Evolutionary conservation across 108 stramenopile genomes (phyloP).

Genomic region (Conticribra guillardii): DNA sequence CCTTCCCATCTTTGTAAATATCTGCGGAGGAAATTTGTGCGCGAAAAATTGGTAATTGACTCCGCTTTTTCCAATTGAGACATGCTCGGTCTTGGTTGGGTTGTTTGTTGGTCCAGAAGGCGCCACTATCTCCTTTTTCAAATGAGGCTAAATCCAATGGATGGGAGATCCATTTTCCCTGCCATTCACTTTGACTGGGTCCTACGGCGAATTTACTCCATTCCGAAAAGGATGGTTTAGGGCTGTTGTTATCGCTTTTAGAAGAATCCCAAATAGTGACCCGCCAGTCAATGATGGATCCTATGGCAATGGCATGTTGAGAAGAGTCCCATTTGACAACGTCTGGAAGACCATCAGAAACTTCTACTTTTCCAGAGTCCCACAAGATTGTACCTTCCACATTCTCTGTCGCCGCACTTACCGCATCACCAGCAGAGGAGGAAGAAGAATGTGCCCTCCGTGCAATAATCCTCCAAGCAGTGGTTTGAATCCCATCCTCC

Average conservation of each 20-base stretch:
- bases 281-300: conserved; percentile 41
- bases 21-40: conserved; percentile 8
- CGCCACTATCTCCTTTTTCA: conserved; percentile 28
- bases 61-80: conserved; percentile 46
- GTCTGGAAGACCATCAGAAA: conserved; percentile 33
- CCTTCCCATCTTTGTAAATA: background rate
- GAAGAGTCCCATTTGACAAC: conserved; percentile 21
- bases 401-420: conserved; percentile 7
- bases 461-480: conserved; percentile 42
- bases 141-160: conserved; percentile 38
- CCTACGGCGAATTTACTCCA: conserved; percentile 53
- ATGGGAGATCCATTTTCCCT: conserved; percentile 44
- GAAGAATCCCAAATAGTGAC: conserved; percentile 42
- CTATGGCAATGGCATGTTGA: conserved; percentile 1
- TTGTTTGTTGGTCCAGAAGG: conserved; percentile 28
- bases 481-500: conserved; percentile 11
- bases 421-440: too few relatives aligned
- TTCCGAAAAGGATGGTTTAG: conserved; percentile 17
- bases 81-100: conserved; percentile 25
- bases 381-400: conserved; percentile 18
- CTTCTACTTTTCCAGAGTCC: conserved; percentile 38
- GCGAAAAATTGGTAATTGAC: conserved; percentile 45
- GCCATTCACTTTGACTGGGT: conserved; percentile 29
- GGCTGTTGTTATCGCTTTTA: background rate
- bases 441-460: conserved; percentile 15